Base-by-base conservation (phyloP, 306 rosid species). In the Lagenaria siceraria region DNA sequence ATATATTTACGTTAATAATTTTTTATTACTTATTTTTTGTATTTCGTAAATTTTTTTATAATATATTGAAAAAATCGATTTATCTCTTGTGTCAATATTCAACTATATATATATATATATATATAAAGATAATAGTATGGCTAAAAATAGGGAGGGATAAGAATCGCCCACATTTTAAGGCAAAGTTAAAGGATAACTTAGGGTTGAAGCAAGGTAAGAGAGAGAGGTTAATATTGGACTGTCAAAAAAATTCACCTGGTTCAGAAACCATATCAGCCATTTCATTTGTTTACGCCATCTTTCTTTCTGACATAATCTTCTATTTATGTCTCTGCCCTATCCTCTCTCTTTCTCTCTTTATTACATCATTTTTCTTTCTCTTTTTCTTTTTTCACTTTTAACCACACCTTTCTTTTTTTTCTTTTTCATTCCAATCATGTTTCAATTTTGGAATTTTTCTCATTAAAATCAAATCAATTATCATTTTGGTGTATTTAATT, bases 221-320 rank as follows among this genome's bases (percentile, higher is more conserved):
- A 25, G 19, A 27, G 18, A 22, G 33, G 6, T 58, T 19, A 58
- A 59, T 4, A 2, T 59, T 62, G 7, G 19, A 33, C 43, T 14
- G 70, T 17, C 21, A 33, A 63, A 65, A 19, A 18, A 33, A 36
- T 14, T 62, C 74, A 66, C 52, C 74, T 66, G 74, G 18, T 1
- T 66, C 74, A 66, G 74, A 66, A 66, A 38, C 74, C 74, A 66
- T 19, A 66, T 66, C 31, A 38, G 0, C 31, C 74, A 68, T 68
- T 68, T 68, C 71, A 33, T 64, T 35, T 18, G 74, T 68, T 68
- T 68, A 68, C 74, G 74, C 74, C 74, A 66, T 66, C 74, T 66
- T 66, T 38, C 43, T 8, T 46, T 40, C 74, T 66, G 74, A 66
- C 74, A 66, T n/a, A n/a, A 68, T 36, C 53, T 68, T 38, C 53